Evolutionary conservation across 805 yeast species (phyloP).

Genomic region (Hagleromyces aurorensis): DNA sequence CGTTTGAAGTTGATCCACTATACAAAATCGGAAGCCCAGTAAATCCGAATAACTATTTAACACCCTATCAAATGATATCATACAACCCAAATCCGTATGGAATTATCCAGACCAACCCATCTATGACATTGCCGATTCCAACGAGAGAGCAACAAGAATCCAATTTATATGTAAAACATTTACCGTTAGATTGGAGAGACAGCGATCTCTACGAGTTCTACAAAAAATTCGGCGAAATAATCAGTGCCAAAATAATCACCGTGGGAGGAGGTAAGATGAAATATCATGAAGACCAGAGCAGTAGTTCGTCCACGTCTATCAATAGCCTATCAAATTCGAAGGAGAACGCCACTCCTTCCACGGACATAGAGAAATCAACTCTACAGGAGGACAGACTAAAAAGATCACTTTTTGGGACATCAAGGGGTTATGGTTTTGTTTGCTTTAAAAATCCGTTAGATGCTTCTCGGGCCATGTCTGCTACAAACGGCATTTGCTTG

Average conservation of each 20-base stretch:
- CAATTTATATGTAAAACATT: constrained; percentile 61
- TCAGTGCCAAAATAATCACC: constrained; percentile 50
- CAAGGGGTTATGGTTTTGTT: constrained; percentile 78
- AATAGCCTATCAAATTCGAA: no score
- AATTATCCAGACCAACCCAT: constrained; percentile 4
- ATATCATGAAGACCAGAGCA: constrained; percentile 2
- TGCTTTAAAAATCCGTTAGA: constrained; percentile 59
- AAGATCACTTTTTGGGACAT: constrained; percentile 26
- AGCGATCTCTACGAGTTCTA: constrained; percentile 41
- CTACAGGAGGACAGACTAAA: constrained; percentile 2
- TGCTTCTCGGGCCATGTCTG: constrained; percentile 63
- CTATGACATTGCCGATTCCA: constrained; percentile 26
- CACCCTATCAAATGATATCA: no score
- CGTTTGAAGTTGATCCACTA: no score
- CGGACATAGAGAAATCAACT: constrained; percentile 5
- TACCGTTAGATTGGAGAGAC: constrained; percentile 50
- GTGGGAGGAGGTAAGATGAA: constrained; percentile 28
- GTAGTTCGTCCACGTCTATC: no score
- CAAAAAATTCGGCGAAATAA: constrained; percentile 41
- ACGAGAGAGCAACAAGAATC: constrained; percentile 51
- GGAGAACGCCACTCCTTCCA: background rate
- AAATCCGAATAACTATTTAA: no score
- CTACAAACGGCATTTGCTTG: constrained; percentile 30
- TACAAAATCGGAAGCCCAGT: no score
- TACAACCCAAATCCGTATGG: constrained; percentile 8